These are phyloP conservation scores for Achaetomiella virescens DNA, from an alignment of 495 filamentous ascomycete species.

Conservation along the genomic window DNA sequence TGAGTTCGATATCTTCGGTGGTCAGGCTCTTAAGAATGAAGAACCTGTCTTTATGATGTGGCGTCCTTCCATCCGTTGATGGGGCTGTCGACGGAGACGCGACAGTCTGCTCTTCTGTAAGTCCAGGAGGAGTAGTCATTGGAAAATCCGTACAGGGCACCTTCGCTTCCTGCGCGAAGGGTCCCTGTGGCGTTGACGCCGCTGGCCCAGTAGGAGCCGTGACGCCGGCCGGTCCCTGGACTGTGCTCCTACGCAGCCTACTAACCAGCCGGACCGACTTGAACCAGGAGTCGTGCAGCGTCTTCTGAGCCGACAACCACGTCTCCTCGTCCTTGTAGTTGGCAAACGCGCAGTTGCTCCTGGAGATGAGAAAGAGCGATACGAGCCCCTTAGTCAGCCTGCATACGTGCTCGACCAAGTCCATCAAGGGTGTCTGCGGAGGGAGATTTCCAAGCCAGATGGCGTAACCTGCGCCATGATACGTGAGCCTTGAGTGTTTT, in stretches of 20 bases:
- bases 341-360: conserved; percentile 96
- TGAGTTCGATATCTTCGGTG: conserved; percentile 89
- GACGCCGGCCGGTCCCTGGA: conserved; percentile 43
- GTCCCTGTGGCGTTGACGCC: conserved; percentile 22
- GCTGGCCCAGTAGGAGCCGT: conserved; percentile 52
- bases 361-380: conserved; percentile 91
- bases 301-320: conserved; percentile 69
- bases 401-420: conserved; percentile 86
- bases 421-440: conserved; percentile 67
- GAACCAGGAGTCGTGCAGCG: conserved; percentile 89
- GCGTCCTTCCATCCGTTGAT: conserved; percentile 13
- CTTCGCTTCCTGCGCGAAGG: conserved; percentile 17
- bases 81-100: conserved; percentile 12
- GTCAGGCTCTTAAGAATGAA: conserved; percentile 95
- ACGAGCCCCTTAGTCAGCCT: conserved; percentile 76
- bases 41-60: conserved; percentile 58
- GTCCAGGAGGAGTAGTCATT: too few species aligned
- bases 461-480: conserved; percentile 58
- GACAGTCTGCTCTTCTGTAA: not conserved
- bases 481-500: not conserved
- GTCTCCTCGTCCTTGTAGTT: conserved; percentile 82
- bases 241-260: conserved; percentile 62
- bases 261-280: conserved; percentile 89
- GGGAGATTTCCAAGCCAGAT: conserved; percentile 97
- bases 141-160: too few species aligned